Base-by-base conservation (phyloP, 2,329 filamentous ascomycete species). In the Raffaelea arxii region DNA sequence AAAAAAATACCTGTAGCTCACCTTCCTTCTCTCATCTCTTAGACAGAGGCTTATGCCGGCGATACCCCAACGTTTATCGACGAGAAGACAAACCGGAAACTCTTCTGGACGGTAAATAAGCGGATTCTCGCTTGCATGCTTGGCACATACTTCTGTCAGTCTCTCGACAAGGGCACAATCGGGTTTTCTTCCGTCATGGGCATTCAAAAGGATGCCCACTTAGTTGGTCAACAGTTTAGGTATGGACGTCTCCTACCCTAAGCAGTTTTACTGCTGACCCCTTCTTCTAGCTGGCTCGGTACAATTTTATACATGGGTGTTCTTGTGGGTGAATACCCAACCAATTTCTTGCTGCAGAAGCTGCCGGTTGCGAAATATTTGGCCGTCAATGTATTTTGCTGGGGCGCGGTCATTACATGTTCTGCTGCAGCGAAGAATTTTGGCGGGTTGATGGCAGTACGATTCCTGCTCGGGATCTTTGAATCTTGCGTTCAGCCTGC, bases 81-180 rank as follows among this genome's bases (percentile, higher is more conserved):
- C n/a, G n/a, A n/a, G n/a, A n/a, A n/a, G n/a, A n/a, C n/a, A n/a
- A n/a, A n/a, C n/a, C n/a, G n/a, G n/a, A n/a, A n/a, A n/a, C n/a
- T n/a, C n/a, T n/a, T n/a, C n/a, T n/a, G n/a, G n/a, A n/a, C n/a
- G n/a, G n/a, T n/a, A n/a, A n/a, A n/a, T n/a, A n/a, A n/a, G n/a
- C n/a, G n/a, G n/a, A n/a, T n/a, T n/a, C n/a, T n/a, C n/a, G n/a
- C n/a, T n/a, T n/a, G n/a, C n/a, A n/a, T n/a, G n/a, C n/a, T n/a
- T n/a, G n/a, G n/a, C n/a, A 53, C 54, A 74, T 67, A 81, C 54
- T 69, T 74, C n/a, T 61, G 80, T 5, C 77, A 81, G 50, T 81
- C 74, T 51, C 64, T 78, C 2, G 78, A 82, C 61, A 81, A 82
- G 57, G 74, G 72, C 0, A 71, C 70, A 0, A 60, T 79, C 2